phyloP scores from a whole-genome alignment of 228 moss, liverwort and hornwort genomes.

The Sphagnum magellanicum region DNA sequence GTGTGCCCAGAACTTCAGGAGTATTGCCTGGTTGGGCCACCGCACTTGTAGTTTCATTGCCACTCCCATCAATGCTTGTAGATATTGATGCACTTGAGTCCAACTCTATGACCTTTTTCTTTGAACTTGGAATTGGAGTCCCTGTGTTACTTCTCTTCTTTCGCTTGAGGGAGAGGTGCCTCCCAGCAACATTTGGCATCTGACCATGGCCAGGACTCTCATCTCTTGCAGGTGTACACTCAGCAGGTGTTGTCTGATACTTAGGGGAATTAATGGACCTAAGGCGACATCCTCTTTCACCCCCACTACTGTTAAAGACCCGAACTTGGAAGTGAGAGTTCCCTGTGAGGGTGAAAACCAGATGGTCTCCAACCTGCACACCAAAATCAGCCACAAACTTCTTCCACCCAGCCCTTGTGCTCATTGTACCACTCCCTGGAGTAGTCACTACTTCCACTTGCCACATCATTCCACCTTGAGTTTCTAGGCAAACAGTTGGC shows the following conservation, averaged over 20 bases:
- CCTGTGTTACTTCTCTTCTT: conserved; percentile 9
- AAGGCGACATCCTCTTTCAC: conserved; percentile 27
- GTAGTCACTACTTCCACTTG: conserved; percentile 18
- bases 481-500: conserved; percentile 22
- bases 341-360: conserved; percentile 30
- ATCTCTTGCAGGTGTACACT: neutral
- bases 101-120: conserved; percentile 8
- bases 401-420: conserved; percentile 31
- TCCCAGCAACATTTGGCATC: neutral
- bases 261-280: conserved; percentile 8
- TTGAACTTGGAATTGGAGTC: conserved; percentile 3
- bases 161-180: conserved; percentile 10
- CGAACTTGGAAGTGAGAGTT: conserved; percentile 37
- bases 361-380: conserved; percentile 53
- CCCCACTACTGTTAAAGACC: conserved; percentile 32
- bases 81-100: conserved; percentile 42
- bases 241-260: neutral
- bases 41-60: conserved; percentile 8
- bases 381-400: conserved; percentile 40
- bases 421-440: conserved; percentile 15
- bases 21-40: conserved; percentile 6
- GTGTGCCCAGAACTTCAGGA: conserved; percentile 4
- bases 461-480: conserved; percentile 41
- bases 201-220: neutral
- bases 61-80: conserved; percentile 20